Conservation (phyloP, 129 eudicot species). For the Centaurea solstitialis region DNA sequence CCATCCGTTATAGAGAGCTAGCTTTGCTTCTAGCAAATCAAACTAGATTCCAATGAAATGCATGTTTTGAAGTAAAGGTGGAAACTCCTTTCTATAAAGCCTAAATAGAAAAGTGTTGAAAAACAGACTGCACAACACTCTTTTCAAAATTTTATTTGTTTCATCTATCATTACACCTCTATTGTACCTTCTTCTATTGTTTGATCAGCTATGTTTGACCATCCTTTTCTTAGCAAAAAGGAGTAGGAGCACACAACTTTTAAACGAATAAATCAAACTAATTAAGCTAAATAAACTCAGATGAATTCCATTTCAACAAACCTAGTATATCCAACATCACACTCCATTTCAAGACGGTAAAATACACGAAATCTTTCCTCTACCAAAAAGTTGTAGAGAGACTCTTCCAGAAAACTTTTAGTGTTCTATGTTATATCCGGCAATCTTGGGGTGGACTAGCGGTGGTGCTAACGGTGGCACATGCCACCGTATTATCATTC, state of each 20-base stretch:
- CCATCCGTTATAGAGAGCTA: slow-evolving; percentile 1
- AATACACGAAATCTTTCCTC: neutral
- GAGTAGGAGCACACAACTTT: neutral
- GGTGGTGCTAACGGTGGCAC: too few relatives aligned
- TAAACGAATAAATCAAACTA: too few relatives aligned
- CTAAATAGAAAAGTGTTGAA: neutral
- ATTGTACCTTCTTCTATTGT: neutral
- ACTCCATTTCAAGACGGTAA: neutral
- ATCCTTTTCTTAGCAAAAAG: neutral
- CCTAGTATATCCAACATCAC: neutral
- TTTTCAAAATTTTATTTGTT: neutral
- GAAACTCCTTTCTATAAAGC: neutral
- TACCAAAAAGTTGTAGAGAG: neutral
- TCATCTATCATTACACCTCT: neutral
- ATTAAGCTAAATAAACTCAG: neutral
- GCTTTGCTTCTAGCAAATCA: slow-evolving; percentile 1
- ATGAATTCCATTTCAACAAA: too few relatives aligned
- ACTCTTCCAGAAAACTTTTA: neutral
- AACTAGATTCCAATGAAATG: slow-evolving; percentile 7
- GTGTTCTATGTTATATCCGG: neutral
- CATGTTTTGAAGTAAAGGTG: slow-evolving; percentile 6
- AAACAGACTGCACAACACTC: neutral
- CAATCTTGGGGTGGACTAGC: too few relatives aligned
- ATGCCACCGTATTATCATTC: too few relatives aligned
- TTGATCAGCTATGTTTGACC: neutral